Base-by-base conservation (phyloP, 371 early-diverging fungal genomes). In the Zopfochytrium polystomum region DNA sequence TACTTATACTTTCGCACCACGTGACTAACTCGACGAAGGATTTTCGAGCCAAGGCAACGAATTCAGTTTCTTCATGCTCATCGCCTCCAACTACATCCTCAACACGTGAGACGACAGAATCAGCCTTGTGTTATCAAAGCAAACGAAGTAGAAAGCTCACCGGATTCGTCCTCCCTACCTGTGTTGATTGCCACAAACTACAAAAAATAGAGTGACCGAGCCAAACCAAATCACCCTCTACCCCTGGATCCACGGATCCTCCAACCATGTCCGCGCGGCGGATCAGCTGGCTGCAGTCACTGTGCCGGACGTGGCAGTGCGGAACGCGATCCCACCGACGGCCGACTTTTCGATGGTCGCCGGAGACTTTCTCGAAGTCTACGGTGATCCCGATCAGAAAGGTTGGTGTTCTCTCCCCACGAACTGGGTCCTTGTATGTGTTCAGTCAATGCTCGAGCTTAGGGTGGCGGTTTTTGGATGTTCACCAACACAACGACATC, bases 271-370 rank as follows among this genome's bases (percentile, higher is more conserved):
- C 11, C 64, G 74, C 0, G 63, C 80, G 9, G 72, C 79, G 4
- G 75, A 88, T 52, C 90, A 90, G 60, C 60, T 91, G 34, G 64
- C 73, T 13, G 70, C 87, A 9, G 80, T 92, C 0, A 52, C 44
- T 33, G 82, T 96, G 25, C 98, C 98, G 5, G 98, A 97, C 66
- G 82, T 88, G 2, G 68, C 88, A 30, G n/a, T n/a, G n/a, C 90
- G 79, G 6, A 71, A 86, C 18, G 70, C 70, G 26, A 69, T 92
- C 43, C 89, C 90, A 0, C 56, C 66, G 22, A 67, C 58, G 20
- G 87, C 85, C 0, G 89, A 90, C 58, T 97, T 96, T 63, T 92
- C 93, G 2, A 96, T 97, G 95, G 88, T 87, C 0, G 95, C 93
- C 4, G 98, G 98, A 46, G 98, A 97, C 71, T 97, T 97, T 73